Base-by-base conservation (phyloP, 768 basidiomycete species). In the Pulveroboletus sp. region DNA sequence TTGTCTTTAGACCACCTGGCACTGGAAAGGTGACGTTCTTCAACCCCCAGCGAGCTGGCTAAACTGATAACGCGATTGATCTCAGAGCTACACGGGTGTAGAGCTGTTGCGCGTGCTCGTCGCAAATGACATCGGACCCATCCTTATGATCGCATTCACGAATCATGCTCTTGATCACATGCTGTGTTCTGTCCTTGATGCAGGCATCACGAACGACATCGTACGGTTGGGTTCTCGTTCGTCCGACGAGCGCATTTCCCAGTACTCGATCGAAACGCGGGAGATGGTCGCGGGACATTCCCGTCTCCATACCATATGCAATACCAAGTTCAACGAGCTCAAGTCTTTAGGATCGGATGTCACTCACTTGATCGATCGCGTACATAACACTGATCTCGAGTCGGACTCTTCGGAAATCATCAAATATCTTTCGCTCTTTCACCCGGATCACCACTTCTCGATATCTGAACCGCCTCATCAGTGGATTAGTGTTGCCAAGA, bases 91-190 rank as follows among this genome's bases (percentile, higher is more conserved):
- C 56, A 85, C 83, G 4, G 85, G 82, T 1, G 76, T 82, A 5
- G 84, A 90, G 60, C 71, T 90, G 14, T 60, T 90, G 8, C 79
- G 84, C 0, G 78, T 87, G 6, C 69, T 90, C n/a, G 62, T 84
- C 5, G 63, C 69, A 1, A 81, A 78, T 57, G 53, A 72, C 10
- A 64, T 82, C 44, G 66, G 71, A 2, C 84, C 79, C 0, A 81
- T 86, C 44, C 68, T 75, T 3, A 67, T 82, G 57, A 75, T 82
- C 26, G 77, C 86, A 0, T 88, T 82, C 66, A 90, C 88, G 0
- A 89, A 90, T 55, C 89, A 89, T 39, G 88, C 88, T 0, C 72
- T 90, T 3, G 87, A 90, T 50, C 84, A 89, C 54, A 76, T 89
- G 69, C 68, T 90, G 2, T 69, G 69, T 5, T 79, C 80, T 0